Evolutionary conservation across 169 alveolate species (phyloP), one percentile per base, ranked within the genome.

Genomic region (Babesia sp.): DNA sequence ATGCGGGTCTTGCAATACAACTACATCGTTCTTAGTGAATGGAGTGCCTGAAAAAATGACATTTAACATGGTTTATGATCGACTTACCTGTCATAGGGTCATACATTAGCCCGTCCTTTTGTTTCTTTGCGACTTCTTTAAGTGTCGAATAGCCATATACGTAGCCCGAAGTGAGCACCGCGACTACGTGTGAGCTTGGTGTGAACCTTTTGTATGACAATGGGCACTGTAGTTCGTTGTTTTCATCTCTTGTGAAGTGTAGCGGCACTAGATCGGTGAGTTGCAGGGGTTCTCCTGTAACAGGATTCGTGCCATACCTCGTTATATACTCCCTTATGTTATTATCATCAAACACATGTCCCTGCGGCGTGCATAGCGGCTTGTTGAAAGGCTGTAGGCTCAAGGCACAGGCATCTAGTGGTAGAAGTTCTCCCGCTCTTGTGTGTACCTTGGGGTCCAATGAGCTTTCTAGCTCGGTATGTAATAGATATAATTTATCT

Each of bases 151-250:
- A 73, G 60, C 94, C 80, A 74, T 86, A 94, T 6, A 94, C 98
- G 74, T 96, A 83, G 4, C 98, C 98, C 26, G 95, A 86, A 46
- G 87, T 85, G 53, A 71, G 85, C 46, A 93, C 94, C 18, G 97
- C 95, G 26, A 95, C 95, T 34, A 96, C 92, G 68, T 93, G 94
- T 28, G 97, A 80, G 79, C 89, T 86, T 24, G 92, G 90, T 24
- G 92, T 94, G 81, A 96, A 95, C 55, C 85, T 91, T 77, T 94
- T 95, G 68, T 85, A 87, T 18, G 98, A 91, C 36, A 96, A 78
- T 12, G 98, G 98, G 82, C 98, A 95, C 83, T 94, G 96, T 59
- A 86, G 94, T 61, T 92, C 92, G 54, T 91, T 94, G 53, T 91
- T 54, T 20, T 85, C 92, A 76, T 94, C 94, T 67, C 91, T 91